A percentile compares a stretch with the other conserved stretches of the same genome.
Evolutionary conservation across 495 filamentous ascomycete genomes (phyloP).

Genomic region (Penicillium lagena): DNA sequence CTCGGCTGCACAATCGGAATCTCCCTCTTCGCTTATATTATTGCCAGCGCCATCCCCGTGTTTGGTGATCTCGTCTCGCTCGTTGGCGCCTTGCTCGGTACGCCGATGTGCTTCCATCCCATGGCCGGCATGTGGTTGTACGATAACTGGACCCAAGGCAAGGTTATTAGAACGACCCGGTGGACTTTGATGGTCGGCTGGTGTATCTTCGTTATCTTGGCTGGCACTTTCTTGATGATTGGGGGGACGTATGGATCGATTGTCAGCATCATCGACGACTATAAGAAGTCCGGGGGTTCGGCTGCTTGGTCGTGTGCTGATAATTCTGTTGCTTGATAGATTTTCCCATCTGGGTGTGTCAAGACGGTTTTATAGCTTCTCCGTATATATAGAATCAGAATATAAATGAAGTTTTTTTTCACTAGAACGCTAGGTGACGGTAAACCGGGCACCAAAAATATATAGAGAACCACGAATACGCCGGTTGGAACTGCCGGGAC

Average conservation of each 20-base stretch:
- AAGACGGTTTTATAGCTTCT: too few relatives aligned
- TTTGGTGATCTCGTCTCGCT: slow-evolving; percentile 58
- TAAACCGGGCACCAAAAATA: too few relatives aligned
- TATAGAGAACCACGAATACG: too few relatives aligned
- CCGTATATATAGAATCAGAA: too few relatives aligned
- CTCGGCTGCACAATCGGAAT: slow-evolving; percentile 46
- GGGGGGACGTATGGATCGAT: slow-evolving; percentile 49
- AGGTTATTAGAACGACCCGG: slow-evolving; percentile 9
- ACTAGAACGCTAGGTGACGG: too few relatives aligned
- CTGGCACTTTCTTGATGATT: slow-evolving; percentile 39
- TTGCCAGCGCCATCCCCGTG: slow-evolving; percentile 65
- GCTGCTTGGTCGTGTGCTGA: slow-evolving; percentile 7
- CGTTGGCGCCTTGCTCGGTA: slow-evolving; percentile 53
- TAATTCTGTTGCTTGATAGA: slow-evolving; percentile 1
- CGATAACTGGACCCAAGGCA: slow-evolving; percentile 42
- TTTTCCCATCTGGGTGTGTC: too few relatives aligned
- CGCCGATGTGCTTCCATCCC: slow-evolving; percentile 36
- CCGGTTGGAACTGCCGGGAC: not conserved
- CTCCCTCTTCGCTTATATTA: slow-evolving; percentile 57
- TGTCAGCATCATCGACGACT: slow-evolving; percentile 39
- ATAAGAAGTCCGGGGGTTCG: slow-evolving; percentile 5
- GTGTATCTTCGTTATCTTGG: slow-evolving; percentile 11
- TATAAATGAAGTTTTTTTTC: too few relatives aligned
- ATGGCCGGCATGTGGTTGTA: slow-evolving; percentile 43
- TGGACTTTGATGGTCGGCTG: slow-evolving; percentile 13